Evolutionary conservation across 352 stramenopile genomes (phyloP).

Genomic region (Phytopythium delawarense): DNA sequence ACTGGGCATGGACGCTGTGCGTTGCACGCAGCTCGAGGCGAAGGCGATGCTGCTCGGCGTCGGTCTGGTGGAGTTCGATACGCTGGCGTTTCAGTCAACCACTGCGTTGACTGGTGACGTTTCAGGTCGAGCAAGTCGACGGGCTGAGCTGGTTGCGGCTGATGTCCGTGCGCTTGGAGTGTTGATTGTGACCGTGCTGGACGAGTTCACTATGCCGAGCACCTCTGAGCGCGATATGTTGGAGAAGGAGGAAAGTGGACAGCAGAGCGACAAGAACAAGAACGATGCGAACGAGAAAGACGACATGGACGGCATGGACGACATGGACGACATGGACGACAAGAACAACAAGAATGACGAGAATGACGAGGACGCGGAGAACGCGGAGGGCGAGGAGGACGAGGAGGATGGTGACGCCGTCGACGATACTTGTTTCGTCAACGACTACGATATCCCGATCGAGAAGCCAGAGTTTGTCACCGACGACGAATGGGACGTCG

Average conservation of each 20-base stretch:
- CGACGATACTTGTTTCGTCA: no score
- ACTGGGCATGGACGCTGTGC: neutral
- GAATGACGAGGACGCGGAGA: neutral
- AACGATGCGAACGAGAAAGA: no score
- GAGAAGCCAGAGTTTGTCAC: neutral
- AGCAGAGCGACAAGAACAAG: no score
- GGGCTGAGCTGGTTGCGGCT: neutral
- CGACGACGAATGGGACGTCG: neutral
- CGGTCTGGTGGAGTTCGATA: neutral
- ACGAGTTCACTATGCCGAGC: neutral
- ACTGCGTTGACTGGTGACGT: no score
- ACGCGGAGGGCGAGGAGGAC: no score
- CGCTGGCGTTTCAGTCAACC: neutral
- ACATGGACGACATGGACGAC: neutral
- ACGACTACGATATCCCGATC: neutral
- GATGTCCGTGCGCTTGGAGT: neutral
- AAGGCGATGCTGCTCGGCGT: constrained; percentile 2
- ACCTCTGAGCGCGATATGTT: neutral
- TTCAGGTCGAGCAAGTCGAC: neutral
- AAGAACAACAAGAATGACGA: neutral
- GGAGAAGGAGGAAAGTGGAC: no score
- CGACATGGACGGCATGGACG: neutral
- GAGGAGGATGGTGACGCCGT: no score
- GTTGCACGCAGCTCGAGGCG: neutral
- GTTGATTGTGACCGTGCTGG: neutral